Evolutionary conservation across 2,329 filamentous ascomycete genomes (phyloP).

Genomic region (Salinomyces thailandicus): DNA sequence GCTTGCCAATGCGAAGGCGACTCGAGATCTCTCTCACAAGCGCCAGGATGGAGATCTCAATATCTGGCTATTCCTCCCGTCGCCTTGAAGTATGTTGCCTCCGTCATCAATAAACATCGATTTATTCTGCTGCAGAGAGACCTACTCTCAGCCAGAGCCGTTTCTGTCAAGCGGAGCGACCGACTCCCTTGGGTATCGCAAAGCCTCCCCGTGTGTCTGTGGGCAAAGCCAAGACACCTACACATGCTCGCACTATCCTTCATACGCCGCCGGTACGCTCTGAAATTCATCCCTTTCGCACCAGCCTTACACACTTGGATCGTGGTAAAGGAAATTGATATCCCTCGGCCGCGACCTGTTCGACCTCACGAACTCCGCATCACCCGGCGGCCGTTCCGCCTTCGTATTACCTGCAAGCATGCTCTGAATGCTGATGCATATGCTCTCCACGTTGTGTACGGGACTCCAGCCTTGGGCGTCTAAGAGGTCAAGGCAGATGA

Average conservation of each 20-base stretch:
- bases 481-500: constrained; percentile 92
- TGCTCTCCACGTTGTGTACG: constrained; percentile 91
- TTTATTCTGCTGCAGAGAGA: too few species aligned
- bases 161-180: too few species aligned
- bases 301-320: constrained; percentile 55
- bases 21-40: too few species aligned
- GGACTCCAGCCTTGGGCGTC: constrained; percentile 86
- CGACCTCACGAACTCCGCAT: constrained; percentile 75
- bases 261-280: background rate
- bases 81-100: too few species aligned
- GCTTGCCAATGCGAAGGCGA: too few species aligned
- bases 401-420: constrained; percentile 95
- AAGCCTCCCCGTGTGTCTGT: too few species aligned
- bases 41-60: too few species aligned
- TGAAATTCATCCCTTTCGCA: background rate
- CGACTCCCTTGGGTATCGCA: too few species aligned
- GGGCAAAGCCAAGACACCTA: background rate
- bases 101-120: too few species aligned
- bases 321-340: constrained; percentile 90
- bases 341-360: constrained; percentile 74
- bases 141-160: too few species aligned
- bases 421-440: constrained; percentile 95
- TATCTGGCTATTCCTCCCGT: too few species aligned
- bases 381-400: constrained; percentile 74
- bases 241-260: background rate